A percentile compares a stretch with the other conserved stretches of the same genome.
These are phyloP conservation scores for Sclerotinia glacialis DNA, from an alignment of 2,329 filamentous ascomycete genomes.

Conservation along the genomic window DNA sequence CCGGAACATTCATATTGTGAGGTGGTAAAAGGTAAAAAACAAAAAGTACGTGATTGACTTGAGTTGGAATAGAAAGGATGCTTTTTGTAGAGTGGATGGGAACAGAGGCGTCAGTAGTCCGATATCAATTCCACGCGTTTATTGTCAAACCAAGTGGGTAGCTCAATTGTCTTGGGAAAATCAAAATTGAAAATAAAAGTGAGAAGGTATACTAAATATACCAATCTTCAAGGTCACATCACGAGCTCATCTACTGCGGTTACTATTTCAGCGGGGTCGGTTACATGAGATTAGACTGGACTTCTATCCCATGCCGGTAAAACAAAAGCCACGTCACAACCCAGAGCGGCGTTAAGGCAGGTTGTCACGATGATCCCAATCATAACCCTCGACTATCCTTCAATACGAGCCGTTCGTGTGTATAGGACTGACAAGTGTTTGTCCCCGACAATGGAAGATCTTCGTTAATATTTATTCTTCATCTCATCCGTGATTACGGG, in stretches of 20 bases:
- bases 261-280: constrained; percentile 2
- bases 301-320: not conserved
- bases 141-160: not conserved
- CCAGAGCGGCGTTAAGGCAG: not conserved
- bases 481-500: no score
- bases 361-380: no score
- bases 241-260: not conserved
- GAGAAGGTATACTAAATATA: not conserved
- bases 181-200: not conserved
- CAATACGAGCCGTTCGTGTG: no score
- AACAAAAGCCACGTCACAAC: no score
- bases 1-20: constrained; percentile 18
- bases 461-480: no score
- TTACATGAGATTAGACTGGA: not conserved
- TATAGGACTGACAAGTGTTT: no score
- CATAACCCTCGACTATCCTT: no score
- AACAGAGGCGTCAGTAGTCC: not conserved
- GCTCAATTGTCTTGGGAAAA: not conserved
- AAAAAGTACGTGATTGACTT: not conserved
- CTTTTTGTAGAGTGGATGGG: not conserved
- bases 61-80: not conserved
- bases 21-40: not conserved
- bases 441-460: no score
- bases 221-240: no score
- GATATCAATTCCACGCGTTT: not conserved